Conservation (phyloP, 768 basidiomycete species). For the Leccinum sublutescens region DNA sequence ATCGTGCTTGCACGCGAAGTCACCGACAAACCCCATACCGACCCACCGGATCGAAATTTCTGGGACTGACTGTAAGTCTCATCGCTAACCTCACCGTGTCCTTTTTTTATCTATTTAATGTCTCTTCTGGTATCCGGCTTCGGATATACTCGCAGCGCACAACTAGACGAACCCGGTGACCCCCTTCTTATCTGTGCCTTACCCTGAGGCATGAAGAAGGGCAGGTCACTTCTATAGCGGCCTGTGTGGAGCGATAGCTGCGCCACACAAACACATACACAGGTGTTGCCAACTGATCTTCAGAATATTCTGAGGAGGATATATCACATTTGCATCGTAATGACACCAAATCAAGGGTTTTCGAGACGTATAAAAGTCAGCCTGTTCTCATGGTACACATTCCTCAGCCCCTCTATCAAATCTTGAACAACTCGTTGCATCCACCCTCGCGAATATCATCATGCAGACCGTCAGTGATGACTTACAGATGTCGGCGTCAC, state of each 20-base stretch:
- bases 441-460: background rate
- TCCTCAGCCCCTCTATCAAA: background rate
- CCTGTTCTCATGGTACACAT: background rate
- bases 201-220: background rate
- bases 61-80: background rate
- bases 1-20: background rate
- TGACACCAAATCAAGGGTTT: background rate
- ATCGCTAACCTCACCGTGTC: background rate
- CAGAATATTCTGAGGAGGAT: background rate
- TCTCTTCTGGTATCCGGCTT: background rate
- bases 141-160: background rate
- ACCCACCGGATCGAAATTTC: background rate
- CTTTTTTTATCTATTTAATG: no score
- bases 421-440: background rate
- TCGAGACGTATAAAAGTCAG: constrained; percentile 8
- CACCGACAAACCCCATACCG: background rate
- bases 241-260: background rate
- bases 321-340: background rate
- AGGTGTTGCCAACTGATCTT: background rate
- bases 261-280: background rate
- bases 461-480: constrained; percentile 22
- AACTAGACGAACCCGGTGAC: background rate
- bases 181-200: no score
- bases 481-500: background rate
- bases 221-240: background rate